These are phyloP conservation scores for Syncephalastrum racemosum DNA, from an alignment of 371 early-diverging fungal genomes.

Conservation along the genomic window DNA sequence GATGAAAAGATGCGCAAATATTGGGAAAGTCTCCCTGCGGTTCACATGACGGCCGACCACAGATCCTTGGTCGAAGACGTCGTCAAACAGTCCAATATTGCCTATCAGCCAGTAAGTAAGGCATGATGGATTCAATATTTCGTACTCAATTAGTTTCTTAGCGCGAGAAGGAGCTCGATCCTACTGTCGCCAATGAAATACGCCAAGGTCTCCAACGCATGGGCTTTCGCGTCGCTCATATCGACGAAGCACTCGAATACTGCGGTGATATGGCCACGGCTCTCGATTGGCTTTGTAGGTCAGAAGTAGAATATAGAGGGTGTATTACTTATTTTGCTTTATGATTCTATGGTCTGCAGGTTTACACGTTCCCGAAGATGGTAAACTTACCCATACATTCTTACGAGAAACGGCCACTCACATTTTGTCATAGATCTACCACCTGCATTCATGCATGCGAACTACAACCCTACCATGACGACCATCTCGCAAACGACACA, in stretches of 20 bases:
- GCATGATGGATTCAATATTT: background rate
- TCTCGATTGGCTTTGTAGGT: conserved; percentile 87
- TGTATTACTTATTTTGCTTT: background rate
- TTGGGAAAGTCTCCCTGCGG: conserved; percentile 73
- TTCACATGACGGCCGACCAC: conserved; percentile 67
- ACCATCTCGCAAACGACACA: conserved; percentile 57
- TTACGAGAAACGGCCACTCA: background rate
- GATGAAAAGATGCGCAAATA: conserved; percentile 48
- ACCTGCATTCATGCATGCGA: conserved; percentile 57
- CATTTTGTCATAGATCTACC: conserved; percentile 54
- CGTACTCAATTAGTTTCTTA: background rate
- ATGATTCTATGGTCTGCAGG: conserved; percentile 36
- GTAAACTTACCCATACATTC: conserved; percentile 22
- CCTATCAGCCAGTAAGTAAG: conserved; percentile 29
- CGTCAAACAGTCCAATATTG: conserved; percentile 41
- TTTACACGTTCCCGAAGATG: conserved; percentile 86
- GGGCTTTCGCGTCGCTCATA: conserved; percentile 78
- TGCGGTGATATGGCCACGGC: conserved; percentile 53
- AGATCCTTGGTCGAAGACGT: conserved; percentile 66
- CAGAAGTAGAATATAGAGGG: background rate
- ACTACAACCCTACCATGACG: conserved; percentile 63
- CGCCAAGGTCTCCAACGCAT: conserved; percentile 49
- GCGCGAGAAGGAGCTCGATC: too few relatives aligned
- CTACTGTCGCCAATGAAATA: conserved; percentile 16
- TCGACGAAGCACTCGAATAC: conserved; percentile 71